A percentile compares a stretch with the other conserved stretches of the same genome.
phyloP scores from a whole-genome alignment of 2,329 filamentous ascomycete genomes.

The Apiospora kogelbergensis region DNA sequence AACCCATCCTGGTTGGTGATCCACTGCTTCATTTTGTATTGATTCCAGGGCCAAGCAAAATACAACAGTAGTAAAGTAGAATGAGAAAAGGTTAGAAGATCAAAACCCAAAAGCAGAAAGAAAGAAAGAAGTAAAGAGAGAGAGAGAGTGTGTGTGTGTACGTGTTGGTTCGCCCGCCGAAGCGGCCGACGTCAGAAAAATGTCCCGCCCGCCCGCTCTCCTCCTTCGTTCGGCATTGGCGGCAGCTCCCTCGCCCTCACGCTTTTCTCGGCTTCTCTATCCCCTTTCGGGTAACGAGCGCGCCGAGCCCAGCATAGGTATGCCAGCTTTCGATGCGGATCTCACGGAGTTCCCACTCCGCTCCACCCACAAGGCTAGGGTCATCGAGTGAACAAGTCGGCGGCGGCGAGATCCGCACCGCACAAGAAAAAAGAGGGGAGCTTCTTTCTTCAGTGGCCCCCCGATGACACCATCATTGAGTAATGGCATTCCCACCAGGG shows the following conservation, averaged over 20 bases:
- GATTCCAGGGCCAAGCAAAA: not conserved
- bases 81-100: not conserved
- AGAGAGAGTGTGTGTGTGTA: not conserved
- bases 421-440: not conserved
- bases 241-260: too few species aligned
- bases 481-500: not conserved
- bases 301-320: too few species aligned
- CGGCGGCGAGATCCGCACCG: not conserved
- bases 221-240: not conserved
- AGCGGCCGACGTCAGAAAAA: not conserved
- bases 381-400: not conserved
- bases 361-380: not conserved
- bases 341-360: constrained; percentile 4
- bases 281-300: not conserved
- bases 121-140: not conserved
- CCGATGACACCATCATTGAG: constrained; percentile 4
- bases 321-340: not conserved
- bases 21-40: constrained; percentile 46
- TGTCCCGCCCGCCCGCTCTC: not conserved
- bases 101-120: too few species aligned
- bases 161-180: not conserved
- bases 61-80: not conserved
- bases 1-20: constrained; percentile 54
- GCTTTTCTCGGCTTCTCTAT: not conserved
- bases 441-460: not conserved